A percentile compares a stretch with the other conserved stretches of the same genome.
These are phyloP conservation scores for Russula emetica DNA, from an alignment of 768 basidiomycete species.

Conservation along the genomic window DNA sequence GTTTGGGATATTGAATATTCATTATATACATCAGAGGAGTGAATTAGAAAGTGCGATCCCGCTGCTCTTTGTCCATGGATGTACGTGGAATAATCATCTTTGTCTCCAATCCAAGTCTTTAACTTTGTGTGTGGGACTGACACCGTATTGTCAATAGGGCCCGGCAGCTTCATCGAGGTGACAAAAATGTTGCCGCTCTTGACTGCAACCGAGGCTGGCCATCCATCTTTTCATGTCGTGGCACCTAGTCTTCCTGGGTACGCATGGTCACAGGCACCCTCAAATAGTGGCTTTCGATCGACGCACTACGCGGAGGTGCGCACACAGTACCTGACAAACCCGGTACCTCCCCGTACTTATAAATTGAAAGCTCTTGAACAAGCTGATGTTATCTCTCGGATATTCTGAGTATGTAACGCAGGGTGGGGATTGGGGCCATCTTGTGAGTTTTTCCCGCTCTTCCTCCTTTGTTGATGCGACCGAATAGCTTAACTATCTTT, in stretches of 20 bases:
- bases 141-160: constrained; percentile 11
- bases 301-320: constrained; percentile 32
- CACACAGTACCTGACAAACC: background rate
- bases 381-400: constrained; percentile 31
- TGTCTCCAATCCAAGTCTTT: background rate
- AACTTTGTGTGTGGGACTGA: background rate
- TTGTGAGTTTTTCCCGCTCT: constrained; percentile 30
- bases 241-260: constrained; percentile 55
- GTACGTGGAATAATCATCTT: constrained; percentile 26
- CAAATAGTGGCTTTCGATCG: constrained; percentile 31
- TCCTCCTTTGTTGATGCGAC: background rate
- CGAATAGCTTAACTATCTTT: background rate
- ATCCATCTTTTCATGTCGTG: constrained; percentile 62
- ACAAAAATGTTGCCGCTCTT: constrained; percentile 55
- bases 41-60: constrained; percentile 31
- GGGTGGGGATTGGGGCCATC: constrained; percentile 47
- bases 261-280: constrained; percentile 56
- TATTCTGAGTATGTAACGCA: constrained; percentile 40
- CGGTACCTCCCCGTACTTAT: background rate
- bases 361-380: constrained; percentile 27
- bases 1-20: constrained; percentile 35
- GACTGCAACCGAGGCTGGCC: constrained; percentile 37
- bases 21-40: constrained; percentile 38
- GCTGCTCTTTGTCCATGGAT: constrained; percentile 35
- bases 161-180: constrained; percentile 38